Percentiles rank a stretch among this genome's conserved stretches.
Evolutionary conservation across 345 rosid genomes (phyloP).

Genomic region (Clarkia xantiana): DNA sequence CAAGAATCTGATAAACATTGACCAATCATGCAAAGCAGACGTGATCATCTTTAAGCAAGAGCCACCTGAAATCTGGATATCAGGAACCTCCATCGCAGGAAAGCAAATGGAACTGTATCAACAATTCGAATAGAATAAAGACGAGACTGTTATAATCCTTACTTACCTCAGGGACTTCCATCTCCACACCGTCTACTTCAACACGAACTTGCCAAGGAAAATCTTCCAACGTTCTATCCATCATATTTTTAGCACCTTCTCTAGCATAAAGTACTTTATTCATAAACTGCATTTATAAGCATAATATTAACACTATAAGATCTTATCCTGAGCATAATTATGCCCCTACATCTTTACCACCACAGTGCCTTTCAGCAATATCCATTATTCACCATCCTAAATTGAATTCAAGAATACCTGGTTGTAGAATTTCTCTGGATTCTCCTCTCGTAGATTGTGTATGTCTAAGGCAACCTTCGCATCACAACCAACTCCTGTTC

Average conservation of each 20-base stretch:
- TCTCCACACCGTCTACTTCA: constrained; percentile 70
- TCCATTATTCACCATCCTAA: background rate
- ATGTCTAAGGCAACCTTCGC: constrained; percentile 88
- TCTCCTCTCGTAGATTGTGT: constrained; percentile 71
- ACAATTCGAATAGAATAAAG: too few species aligned
- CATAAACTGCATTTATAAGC: constrained; percentile 54
- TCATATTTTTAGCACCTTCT: constrained; percentile 85
- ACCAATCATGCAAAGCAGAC: too few species aligned
- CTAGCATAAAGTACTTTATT: constrained; percentile 84
- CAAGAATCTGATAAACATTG: too few species aligned
- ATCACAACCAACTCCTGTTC: constrained; percentile 74
- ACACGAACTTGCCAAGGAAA: constrained; percentile 82
- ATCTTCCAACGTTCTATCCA: constrained; percentile 81
- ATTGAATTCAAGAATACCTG: constrained; percentile 29
- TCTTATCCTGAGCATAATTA: background rate
- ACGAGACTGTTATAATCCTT: background rate
- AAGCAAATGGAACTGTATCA: background rate
- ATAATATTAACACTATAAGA: background rate
- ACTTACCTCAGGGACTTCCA: constrained; percentile 86
- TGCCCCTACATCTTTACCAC: background rate
- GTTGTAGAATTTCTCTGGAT: constrained; percentile 70
- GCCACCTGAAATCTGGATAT: too few species aligned
- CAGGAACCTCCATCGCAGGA: background rate
- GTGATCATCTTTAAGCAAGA: too few species aligned
- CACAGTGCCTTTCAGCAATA: background rate